phyloP scores from a whole-genome alignment of 176 grass and related monocot genomes.

The Hyparrhenia diplandra region DNA sequence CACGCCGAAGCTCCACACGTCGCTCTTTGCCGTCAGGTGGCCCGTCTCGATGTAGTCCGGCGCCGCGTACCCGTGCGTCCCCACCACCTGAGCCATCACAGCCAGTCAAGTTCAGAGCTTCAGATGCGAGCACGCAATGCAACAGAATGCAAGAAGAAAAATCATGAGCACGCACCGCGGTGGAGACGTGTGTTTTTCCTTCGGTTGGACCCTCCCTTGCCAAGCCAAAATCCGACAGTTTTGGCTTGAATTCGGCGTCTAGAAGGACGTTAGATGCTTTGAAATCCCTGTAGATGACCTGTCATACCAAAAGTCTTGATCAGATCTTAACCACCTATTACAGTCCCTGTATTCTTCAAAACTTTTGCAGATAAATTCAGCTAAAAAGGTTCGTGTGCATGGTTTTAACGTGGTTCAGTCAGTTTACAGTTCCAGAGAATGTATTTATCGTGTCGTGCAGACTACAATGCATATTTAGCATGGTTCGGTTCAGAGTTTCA shows the following conservation, averaged over 20 bases:
- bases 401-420: background rate
- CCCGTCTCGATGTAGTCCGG: constrained; percentile 95
- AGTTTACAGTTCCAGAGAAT: background rate
- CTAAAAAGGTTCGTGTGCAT: background rate
- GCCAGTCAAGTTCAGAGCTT: background rate
- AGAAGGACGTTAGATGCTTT: constrained; percentile 88
- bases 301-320: constrained; percentile 2
- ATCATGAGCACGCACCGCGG: constrained; percentile 28
- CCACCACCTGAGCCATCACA: constrained; percentile 50
- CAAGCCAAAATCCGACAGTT: constrained; percentile 85
- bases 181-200: constrained; percentile 83
- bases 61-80: constrained; percentile 89
- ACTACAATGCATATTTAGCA: too few species aligned
- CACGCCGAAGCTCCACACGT: constrained; percentile 91
- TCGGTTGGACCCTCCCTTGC: constrained; percentile 72
- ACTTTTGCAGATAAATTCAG: background rate
- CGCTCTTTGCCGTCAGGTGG: constrained; percentile 75
- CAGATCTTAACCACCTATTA: background rate
- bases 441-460: too few species aligned
- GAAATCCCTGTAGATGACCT: constrained; percentile 95
- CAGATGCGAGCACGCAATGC: background rate
- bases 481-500: too few species aligned
- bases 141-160: background rate
- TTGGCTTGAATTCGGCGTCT: constrained; percentile 66
- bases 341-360: background rate